Conservation (phyloP, 805 yeast genomes). For the Yarrowia sp. region DNA sequence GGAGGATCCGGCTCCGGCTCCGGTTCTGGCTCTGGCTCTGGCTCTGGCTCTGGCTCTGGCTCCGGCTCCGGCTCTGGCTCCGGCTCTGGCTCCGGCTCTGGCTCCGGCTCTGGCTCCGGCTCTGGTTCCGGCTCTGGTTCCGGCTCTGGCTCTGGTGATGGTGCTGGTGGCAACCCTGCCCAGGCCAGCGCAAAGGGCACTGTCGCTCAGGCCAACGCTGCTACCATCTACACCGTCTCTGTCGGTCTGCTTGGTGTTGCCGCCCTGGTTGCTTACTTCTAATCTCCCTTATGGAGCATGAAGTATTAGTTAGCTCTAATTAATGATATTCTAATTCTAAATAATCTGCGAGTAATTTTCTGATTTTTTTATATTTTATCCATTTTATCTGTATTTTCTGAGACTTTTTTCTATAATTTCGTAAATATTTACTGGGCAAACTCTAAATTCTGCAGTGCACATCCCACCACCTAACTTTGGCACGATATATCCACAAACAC, state of each 20-base stretch:
- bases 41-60: not conserved
- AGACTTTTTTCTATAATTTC: too few relatives aligned
- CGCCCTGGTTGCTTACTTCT: not conserved
- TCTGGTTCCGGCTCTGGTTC: not conserved
- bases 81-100: not conserved
- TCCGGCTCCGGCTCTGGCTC: not conserved
- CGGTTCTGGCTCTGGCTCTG: not conserved
- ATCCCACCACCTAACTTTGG: not conserved
- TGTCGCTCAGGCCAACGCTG: not conserved
- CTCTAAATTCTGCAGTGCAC: not conserved
- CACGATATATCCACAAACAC: not conserved
- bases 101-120: not conserved
- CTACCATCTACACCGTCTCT: not conserved
- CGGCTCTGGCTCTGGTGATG: not conserved
- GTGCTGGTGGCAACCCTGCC: not conserved
- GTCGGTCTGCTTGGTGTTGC: not conserved
- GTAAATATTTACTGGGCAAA: too few relatives aligned
- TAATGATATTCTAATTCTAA: too few relatives aligned
- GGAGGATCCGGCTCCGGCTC: not conserved
- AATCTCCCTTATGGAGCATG: not conserved
- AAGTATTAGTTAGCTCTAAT: too few relatives aligned
- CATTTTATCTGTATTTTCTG: not conserved
- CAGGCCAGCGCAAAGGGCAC: not conserved
- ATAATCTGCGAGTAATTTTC: too few relatives aligned
- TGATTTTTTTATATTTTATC: too few relatives aligned